A percentile compares a stretch with the other conserved stretches of the same genome.
phyloP scores from a whole-genome alignment of 495 filamentous ascomycete genomes.

The Hypoxylon lienhwacheense region DNA sequence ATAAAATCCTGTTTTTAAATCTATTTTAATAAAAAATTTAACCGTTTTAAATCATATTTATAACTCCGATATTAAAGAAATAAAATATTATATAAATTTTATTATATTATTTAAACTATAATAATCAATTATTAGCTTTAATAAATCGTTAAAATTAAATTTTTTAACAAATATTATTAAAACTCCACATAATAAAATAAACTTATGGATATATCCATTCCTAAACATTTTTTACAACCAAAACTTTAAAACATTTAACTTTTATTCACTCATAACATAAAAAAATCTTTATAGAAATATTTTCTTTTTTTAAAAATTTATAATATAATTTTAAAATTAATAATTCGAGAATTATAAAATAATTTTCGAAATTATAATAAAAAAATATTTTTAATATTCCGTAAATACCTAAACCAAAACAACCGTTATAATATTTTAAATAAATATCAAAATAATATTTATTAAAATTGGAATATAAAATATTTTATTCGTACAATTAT shows the following conservation, averaged over 20 bases:
- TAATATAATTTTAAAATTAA: background rate
- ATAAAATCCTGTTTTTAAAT: background rate
- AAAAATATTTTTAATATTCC: background rate
- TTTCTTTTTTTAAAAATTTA: background rate
- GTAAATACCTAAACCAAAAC: background rate
- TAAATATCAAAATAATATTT: background rate
- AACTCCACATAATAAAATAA: background rate
- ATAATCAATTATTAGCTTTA: background rate
- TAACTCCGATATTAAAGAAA: background rate
- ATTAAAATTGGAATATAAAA: background rate
- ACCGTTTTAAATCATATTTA: background rate
- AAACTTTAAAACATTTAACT: background rate
- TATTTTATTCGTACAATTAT: background rate
- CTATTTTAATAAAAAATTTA: background rate
- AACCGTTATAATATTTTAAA: background rate
- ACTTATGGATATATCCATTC: background rate
- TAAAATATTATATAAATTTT: background rate
- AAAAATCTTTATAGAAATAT: background rate
- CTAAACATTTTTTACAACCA: background rate
- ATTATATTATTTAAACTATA: background rate
- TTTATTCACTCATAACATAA: background rate
- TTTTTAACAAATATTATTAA: background rate
- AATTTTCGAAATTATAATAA: background rate
- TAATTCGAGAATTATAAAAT: background rate
- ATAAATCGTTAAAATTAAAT: background rate